Conservation (phyloP, 306 rosid species). For the Senna siamea region DNA sequence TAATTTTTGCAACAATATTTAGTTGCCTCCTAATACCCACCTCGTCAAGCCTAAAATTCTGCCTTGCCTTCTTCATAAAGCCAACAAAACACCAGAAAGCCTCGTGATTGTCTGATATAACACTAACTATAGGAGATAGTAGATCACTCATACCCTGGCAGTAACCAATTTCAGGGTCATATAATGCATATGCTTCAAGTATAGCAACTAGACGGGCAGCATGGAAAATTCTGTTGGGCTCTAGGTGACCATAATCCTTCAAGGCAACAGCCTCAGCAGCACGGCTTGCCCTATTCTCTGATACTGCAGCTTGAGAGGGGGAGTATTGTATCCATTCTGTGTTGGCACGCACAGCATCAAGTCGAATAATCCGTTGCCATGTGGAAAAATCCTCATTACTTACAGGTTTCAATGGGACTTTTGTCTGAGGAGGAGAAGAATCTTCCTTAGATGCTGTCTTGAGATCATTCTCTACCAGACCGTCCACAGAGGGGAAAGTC, state of each 20-base stretch:
- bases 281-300: slow-evolving; percentile 67
- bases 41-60: slow-evolving; percentile 98
- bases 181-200: slow-evolving; percentile 96
- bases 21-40: slow-evolving; percentile 96
- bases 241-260: slow-evolving; percentile 91
- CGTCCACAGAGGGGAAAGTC: slow-evolving; percentile 62
- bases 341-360: slow-evolving; percentile 94
- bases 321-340: slow-evolving; percentile 82
- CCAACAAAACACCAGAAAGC: slow-evolving; percentile 99
- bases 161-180: slow-evolving; percentile 97
- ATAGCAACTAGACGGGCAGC: slow-evolving; percentile 94
- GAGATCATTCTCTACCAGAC: slow-evolving; percentile 58
- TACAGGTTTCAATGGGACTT: slow-evolving; percentile 53
- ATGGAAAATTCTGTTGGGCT: slow-evolving; percentile 82
- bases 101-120: slow-evolving; percentile 85
- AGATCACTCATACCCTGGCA: slow-evolving; percentile 99
- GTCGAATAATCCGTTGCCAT: slow-evolving; percentile 97
- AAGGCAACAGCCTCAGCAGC: slow-evolving; percentile 91
- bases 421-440: slow-evolving; percentile 59
- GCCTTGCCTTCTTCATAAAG: slow-evolving; percentile 98
- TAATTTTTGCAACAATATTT: slow-evolving; percentile 78
- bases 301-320: slow-evolving; percentile 67
- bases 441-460: slow-evolving; percentile 55
- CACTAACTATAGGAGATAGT: slow-evolving; percentile 87
- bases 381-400: slow-evolving; percentile 80